Base-by-base conservation (phyloP, 352 stramenopile species). In the Pythium angustatum region DNA sequence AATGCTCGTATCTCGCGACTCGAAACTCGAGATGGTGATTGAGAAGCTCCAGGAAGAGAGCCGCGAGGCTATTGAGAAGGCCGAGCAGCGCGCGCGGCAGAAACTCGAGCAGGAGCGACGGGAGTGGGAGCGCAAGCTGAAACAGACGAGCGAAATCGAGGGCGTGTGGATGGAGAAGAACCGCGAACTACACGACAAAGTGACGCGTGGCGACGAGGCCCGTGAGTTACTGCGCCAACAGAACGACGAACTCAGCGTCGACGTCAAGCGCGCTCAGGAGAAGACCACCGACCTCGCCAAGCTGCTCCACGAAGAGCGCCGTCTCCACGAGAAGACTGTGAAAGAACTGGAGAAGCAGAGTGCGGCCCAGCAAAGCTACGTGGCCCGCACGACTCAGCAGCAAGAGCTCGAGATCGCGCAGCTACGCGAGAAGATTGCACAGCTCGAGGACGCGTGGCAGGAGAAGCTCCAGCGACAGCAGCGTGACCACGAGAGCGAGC, bases 111-210 rank as follows among this genome's bases (percentile, higher is more conserved):
- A 83, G 17, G 83, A 94, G 64, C 77, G 73, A 44, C 66, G 74
- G n/a, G 83, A 90, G 28, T 86, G 72, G 62, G 79, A 90, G 62
- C 79, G 81, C 51, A 88, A 91, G 58, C 74, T 90, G 58, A 85
- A 87, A 66, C 81, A 90, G 60, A 87, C 81, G 19, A 83, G 72
- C 62, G 81, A 94, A 60, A 83, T 91, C n/a, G 83, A 92, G 24
- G 69, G 68, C 31, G 81, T 90, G n/a, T 93, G 85, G 85, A 91
- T 93, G 82, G 85, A 91, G 38, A 91, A 93, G 73, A 91, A 88
- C 61, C 77, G 81, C 19, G 82, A 90, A 61, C 64, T 93, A 36
- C 82, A 88, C 60, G 85, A 90, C 38, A 88, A 90, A 48, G 59
- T 86, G 34, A 69, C 67, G 54, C 79, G 77, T 26, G 58, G 90